phyloP scores from a whole-genome alignment of 768 basidiomycete genomes.

The Boletus speciosus region DNA sequence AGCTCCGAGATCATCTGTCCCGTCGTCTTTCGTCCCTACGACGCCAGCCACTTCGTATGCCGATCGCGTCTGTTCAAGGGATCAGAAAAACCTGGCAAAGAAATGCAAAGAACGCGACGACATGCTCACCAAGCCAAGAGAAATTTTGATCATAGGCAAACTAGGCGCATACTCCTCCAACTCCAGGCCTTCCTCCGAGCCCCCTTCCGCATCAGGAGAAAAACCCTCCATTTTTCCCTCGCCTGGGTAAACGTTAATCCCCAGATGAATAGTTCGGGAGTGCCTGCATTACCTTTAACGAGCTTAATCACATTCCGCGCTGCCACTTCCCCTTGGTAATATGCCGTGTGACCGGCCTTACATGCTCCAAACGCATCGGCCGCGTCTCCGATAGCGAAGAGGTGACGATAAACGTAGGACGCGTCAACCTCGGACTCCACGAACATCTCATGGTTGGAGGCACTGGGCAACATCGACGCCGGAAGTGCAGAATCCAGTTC shows the following conservation, averaged over 20 bases:
- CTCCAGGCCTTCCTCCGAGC: not conserved
- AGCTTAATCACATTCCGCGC: conserved; percentile 52
- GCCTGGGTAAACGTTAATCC: not conserved
- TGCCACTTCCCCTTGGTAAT: conserved; percentile 50
- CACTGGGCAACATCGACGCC: not conserved
- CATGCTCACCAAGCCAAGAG: conserved; percentile 51
- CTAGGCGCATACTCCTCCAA: conserved; percentile 47
- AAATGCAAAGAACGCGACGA: not conserved
- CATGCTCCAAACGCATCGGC: conserved; percentile 65
- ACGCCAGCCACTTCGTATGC: conserved; percentile 46
- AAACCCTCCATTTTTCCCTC: not conserved
- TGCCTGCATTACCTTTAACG: conserved; percentile 24
- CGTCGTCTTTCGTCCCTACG: conserved; percentile 44
- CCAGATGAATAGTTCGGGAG: not conserved
- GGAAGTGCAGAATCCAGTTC: not conserved
- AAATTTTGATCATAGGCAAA: conserved; percentile 56
- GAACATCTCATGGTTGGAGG: not conserved
- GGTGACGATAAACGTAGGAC: conserved; percentile 42
- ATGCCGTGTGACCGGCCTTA: conserved; percentile 56
- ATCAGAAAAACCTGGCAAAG: not conserved
- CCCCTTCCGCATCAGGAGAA: not conserved
- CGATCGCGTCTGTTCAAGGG: conserved; percentile 32
- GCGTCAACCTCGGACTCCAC: conserved; percentile 12
- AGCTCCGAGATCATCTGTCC: conserved; percentile 46
- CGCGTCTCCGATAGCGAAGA: conserved; percentile 62